Evolutionary conservation across 305 asterid genomes (phyloP).

Genomic region (Fraxinus ornus): DNA sequence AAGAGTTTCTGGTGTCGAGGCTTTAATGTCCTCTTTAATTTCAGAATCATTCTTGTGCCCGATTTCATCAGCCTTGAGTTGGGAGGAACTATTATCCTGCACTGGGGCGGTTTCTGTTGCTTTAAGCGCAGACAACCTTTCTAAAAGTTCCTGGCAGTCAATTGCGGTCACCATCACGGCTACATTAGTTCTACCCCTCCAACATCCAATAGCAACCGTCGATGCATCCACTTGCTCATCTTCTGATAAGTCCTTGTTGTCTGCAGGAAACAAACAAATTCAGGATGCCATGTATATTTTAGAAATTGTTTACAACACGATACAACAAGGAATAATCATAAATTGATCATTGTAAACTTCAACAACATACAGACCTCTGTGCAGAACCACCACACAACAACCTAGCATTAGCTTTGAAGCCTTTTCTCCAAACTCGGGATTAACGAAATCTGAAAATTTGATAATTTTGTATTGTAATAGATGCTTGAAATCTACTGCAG

Average conservation of each 20-base stretch:
- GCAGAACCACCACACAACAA: slow-evolving; percentile 74
- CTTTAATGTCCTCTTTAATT: slow-evolving; percentile 22
- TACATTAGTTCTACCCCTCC: slow-evolving; percentile 76
- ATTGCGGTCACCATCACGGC: slow-evolving; percentile 78
- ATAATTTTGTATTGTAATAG: slow-evolving; percentile 74
- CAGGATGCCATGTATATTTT: background rate
- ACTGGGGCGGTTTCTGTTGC: slow-evolving; percentile 24
- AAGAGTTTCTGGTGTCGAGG: slow-evolving; percentile 18
- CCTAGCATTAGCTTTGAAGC: slow-evolving; percentile 73
- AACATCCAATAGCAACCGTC: slow-evolving; percentile 79
- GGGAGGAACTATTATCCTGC: too few relatives aligned
- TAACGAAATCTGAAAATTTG: slow-evolving; percentile 68
- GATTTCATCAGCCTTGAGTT: slow-evolving; percentile 30
- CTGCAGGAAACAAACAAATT: slow-evolving; percentile 39
- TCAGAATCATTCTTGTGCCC: slow-evolving; percentile 24
- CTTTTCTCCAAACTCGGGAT: slow-evolving; percentile 57
- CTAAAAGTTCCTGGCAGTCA: slow-evolving; percentile 84
- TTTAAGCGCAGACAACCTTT: slow-evolving; percentile 49
- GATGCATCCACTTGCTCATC: slow-evolving; percentile 41
- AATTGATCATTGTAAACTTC: background rate
- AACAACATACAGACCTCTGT: slow-evolving; percentile 45
- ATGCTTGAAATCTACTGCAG: slow-evolving; percentile 74
- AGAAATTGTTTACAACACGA: background rate
- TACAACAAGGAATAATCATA: background rate
- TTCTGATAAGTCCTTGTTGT: slow-evolving; percentile 35